Conservation (phyloP, 1,139 yeast species). For the Kodamaea anthophila region DNA sequence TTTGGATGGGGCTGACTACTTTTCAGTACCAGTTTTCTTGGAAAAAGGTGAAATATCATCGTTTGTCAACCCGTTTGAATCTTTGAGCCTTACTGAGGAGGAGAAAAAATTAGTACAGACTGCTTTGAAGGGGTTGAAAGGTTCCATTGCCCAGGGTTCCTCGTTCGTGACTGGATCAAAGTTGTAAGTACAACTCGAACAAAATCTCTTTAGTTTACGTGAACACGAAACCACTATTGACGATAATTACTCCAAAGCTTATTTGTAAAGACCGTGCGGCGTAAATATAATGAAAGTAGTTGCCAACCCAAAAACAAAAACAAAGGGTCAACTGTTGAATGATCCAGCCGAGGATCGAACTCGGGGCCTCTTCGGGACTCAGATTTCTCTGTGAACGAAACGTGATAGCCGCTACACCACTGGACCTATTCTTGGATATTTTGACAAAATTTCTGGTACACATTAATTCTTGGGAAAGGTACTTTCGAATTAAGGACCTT, state of each 20-base stretch:
- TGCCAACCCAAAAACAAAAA: too few species aligned
- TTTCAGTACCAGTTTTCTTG: constrained; percentile 57
- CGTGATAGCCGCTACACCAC: constrained; percentile 22
- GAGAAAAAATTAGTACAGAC: constrained; percentile 45
- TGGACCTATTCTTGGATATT: too few species aligned
- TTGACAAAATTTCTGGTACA: too few species aligned
- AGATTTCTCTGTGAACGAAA: constrained; percentile 15
- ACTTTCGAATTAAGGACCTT: too few species aligned
- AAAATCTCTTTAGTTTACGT: too few species aligned
- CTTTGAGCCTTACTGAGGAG: constrained; percentile 27
- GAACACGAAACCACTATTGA: too few species aligned
- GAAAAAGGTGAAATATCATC: constrained; percentile 44
- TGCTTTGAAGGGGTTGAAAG: constrained; percentile 50
- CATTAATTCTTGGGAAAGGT: too few species aligned
- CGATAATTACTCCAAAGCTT: too few species aligned
- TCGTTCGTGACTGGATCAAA: constrained; percentile 48
- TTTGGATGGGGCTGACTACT: constrained; percentile 43
- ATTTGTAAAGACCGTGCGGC: too few species aligned
- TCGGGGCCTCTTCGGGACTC: constrained; percentile 20
- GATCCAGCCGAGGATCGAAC: constrained; percentile 20
- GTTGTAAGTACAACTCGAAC: too few species aligned
- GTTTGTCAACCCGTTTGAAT: constrained; percentile 39
- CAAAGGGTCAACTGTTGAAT: too few species aligned
- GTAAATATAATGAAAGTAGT: too few species aligned
- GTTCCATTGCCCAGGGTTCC: constrained; percentile 57